A percentile compares a stretch with the other conserved stretches of the same genome.
Conservation (phyloP, 192 early-diverging fungal species). For the Allomyces arbusculus region DNA sequence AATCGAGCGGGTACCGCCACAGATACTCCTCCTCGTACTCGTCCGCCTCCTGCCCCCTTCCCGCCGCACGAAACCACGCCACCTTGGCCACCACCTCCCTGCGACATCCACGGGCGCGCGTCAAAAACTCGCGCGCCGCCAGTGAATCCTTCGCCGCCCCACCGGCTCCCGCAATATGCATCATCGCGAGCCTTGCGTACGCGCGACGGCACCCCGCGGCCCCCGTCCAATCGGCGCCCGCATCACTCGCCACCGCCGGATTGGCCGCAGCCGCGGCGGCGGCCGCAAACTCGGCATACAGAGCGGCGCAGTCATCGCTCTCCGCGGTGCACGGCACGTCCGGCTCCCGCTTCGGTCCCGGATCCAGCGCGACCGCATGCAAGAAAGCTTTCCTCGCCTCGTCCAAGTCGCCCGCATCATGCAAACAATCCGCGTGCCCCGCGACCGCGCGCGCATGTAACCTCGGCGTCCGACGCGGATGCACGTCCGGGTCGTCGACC, state of each 20-base stretch:
- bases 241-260: too few relatives aligned
- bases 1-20: constrained; percentile 17
- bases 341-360: neutral
- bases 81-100: neutral
- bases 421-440: neutral
- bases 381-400: neutral
- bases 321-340: too few relatives aligned
- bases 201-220: constrained; percentile 13
- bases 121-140: constrained; percentile 13
- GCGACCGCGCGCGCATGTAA: neutral
- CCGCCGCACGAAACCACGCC: neutral
- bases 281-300: too few relatives aligned
- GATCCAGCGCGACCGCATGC: neutral
- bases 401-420: neutral
- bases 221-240: neutral
- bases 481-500: neutral
- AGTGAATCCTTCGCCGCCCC: constrained; percentile 11
- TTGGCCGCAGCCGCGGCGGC: too few relatives aligned
- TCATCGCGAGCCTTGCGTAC: constrained; percentile 15
- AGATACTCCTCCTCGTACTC: constrained; percentile 20
- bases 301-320: too few relatives aligned
- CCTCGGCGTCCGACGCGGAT: neutral
- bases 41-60: constrained; percentile 6
- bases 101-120: constrained; percentile 3
- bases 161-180: constrained; percentile 14